Conservation (phyloP, 2,329 filamentous ascomycete species). For the Byssochlamys sp. region DNA sequence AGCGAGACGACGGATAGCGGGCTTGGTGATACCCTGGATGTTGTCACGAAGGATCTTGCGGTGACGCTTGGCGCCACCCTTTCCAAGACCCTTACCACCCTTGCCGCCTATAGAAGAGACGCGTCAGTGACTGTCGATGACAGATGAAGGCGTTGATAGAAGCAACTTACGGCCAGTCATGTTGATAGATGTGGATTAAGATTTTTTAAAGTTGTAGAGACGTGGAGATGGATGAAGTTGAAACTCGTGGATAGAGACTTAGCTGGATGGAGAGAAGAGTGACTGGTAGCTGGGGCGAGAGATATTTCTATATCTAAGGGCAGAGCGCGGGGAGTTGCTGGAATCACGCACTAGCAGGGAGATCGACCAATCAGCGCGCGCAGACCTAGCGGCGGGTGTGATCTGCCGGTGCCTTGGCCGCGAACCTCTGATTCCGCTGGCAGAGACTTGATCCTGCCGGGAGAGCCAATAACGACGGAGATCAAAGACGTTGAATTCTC, state of each 20-base stretch:
- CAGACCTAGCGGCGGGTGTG: slow-evolving; percentile 20
- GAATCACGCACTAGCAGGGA: slow-evolving; percentile 29
- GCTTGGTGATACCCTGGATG: slow-evolving; percentile 99
- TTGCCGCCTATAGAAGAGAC: slow-evolving; percentile 64
- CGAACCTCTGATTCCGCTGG: slow-evolving; percentile 16
- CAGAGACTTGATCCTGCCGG: slow-evolving; percentile 17
- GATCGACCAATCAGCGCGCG: slow-evolving; percentile 27
- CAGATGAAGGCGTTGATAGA: slow-evolving; percentile 3
- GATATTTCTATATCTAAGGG: slow-evolving; percentile 33
- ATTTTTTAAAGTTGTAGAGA: slow-evolving; percentile 15
- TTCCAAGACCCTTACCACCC: slow-evolving; percentile 24
- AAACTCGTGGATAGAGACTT: slow-evolving; percentile 14
- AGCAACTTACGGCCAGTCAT: slow-evolving; percentile 51
- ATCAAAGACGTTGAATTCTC: slow-evolving; percentile 10
- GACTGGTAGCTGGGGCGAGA: slow-evolving; percentile 16
- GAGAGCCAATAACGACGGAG: slow-evolving; percentile 10
- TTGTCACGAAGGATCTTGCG: slow-evolving; percentile 99
- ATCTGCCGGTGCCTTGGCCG: slow-evolving; percentile 21
- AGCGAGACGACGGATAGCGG: slow-evolving; percentile 93
- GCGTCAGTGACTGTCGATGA: slow-evolving; percentile 35
- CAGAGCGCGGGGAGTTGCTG: slow-evolving; percentile 17
- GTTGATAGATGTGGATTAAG: slow-evolving; percentile 32
- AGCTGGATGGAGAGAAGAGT: slow-evolving; percentile 12
- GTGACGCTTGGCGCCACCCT: slow-evolving; percentile 50
- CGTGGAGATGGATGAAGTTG: slow-evolving; percentile 11